Conservation (phyloP, 345 rosid genomes). For the Cardamine occulta region DNA sequence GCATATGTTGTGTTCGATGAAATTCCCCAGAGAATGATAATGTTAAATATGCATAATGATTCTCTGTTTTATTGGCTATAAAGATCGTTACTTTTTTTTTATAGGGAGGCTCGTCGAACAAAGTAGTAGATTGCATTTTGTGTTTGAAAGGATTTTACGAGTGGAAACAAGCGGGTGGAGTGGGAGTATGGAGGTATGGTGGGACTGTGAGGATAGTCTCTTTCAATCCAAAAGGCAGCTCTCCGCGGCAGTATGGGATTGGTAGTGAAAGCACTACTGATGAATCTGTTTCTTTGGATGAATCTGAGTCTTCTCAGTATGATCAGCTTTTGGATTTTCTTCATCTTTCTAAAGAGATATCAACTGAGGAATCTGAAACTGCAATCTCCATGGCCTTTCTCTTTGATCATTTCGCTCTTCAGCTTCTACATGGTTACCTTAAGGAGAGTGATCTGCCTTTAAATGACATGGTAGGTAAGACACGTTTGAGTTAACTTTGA, state of each 20-base stretch:
- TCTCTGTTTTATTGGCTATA: background rate
- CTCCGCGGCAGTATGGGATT: slow-evolving; percentile 57
- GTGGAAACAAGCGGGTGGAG: slow-evolving; percentile 96
- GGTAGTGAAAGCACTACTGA: slow-evolving; percentile 84
- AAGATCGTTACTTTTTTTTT: background rate
- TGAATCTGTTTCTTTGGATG: slow-evolving; percentile 81
- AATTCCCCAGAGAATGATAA: slow-evolving; percentile 10
- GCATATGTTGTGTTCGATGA: background rate
- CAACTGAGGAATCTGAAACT: slow-evolving; percentile 77
- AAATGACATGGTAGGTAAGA: slow-evolving; percentile 97
- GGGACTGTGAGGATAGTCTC: slow-evolving; percentile 90
- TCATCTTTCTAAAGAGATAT: slow-evolving; percentile 77
- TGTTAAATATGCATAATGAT: background rate
- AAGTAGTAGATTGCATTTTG: slow-evolving; percentile 96
- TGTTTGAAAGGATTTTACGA: slow-evolving; percentile 92
- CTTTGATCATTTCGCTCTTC: slow-evolving; percentile 81
- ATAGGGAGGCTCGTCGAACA: slow-evolving; percentile 93
- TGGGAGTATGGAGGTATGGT: slow-evolving; percentile 97
- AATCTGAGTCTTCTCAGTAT: slow-evolving; percentile 84
- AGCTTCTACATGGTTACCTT: slow-evolving; percentile 83
- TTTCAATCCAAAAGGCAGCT: slow-evolving; percentile 58
- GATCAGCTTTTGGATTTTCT: slow-evolving; percentile 88
- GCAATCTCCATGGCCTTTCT: slow-evolving; percentile 76
- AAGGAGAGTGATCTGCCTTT: slow-evolving; percentile 70
- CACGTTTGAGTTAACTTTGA: slow-evolving; percentile 23